Evolutionary conservation across 306 rosid species (phyloP).

Genomic region (Glycine soja): DNA sequence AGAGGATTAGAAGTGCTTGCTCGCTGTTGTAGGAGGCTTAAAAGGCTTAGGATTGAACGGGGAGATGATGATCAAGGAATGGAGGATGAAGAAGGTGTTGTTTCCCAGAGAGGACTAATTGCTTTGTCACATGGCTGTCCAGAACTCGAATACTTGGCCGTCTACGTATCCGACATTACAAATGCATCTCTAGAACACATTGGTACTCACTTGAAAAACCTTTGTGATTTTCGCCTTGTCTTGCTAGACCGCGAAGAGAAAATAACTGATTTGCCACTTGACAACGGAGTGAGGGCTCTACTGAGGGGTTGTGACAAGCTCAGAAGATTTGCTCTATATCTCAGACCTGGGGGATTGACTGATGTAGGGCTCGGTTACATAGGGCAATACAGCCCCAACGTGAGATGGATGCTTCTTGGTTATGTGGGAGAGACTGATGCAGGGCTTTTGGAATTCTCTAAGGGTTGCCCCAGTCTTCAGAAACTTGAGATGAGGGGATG

Average conservation of each 20-base stretch:
- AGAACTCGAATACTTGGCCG: slow-evolving; percentile 85
- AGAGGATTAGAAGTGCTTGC: slow-evolving; percentile 94
- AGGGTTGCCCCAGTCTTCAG: slow-evolving; percentile 92
- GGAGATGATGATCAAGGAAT: slow-evolving; percentile 92
- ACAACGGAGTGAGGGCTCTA: slow-evolving; percentile 86
- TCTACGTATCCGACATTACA: slow-evolving; percentile 89
- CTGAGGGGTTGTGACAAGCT: slow-evolving; percentile 87
- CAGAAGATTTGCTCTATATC: slow-evolving; percentile 87
- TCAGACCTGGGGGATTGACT: slow-evolving; percentile 83
- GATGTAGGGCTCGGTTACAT: slow-evolving; percentile 81
- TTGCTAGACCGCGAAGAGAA: slow-evolving; percentile 79
- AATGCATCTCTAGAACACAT: slow-evolving; percentile 75
- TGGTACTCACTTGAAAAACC: slow-evolving; percentile 78
- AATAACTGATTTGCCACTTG: slow-evolving; percentile 90
- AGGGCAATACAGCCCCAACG: slow-evolving; percentile 81
- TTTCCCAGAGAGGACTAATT: slow-evolving; percentile 91
- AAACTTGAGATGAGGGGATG: slow-evolving; percentile 96
- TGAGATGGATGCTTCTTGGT: slow-evolving; percentile 99
- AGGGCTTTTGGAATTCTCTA: slow-evolving; percentile 80
- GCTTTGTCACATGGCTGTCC: slow-evolving; percentile 92
- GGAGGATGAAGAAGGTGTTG: slow-evolving; percentile 92
- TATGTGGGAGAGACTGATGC: slow-evolving; percentile 84
- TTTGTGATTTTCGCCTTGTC: slow-evolving; percentile 90
- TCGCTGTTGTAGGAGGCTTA: slow-evolving; percentile 73
- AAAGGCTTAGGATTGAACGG: slow-evolving; percentile 87